Base-by-base conservation (phyloP, 345 rosid species). In the Cardiospermum halicacabum region DNA sequence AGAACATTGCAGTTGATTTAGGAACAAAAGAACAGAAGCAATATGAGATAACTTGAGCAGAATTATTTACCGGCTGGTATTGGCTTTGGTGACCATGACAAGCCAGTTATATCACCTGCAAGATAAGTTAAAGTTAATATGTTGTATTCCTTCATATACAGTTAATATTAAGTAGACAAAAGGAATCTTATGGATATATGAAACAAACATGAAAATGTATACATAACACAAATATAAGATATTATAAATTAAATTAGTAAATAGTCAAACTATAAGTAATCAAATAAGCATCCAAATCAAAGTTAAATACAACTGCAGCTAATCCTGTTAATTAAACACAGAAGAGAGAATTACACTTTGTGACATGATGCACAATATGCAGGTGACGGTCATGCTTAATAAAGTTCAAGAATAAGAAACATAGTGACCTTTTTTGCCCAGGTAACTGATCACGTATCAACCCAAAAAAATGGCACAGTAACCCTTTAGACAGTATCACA, bases 61-160 rank as follows among this genome's bases (percentile, higher is more conserved):
- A 24, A 51, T 47, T 53, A 76, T 75, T 75, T 85, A 91, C 99
- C 97, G 30, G 66, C 70, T 58, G 82, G 73, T 31, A 89, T 68
- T 40, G 86, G 50, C 77, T 76, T 87, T 1, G 92, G 96, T 28
- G 96, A 73, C 97, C 97, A 89, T 11, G 85, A 67, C 28, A 85
- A 75, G 83, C 89, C 78, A 47, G 93, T 94, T 67, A 94, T 87
- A 40, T 87, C 91, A 74, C 93, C 96, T 94, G 85, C 84, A 78
- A 40, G 18, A 63, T 28, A 54, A 34, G 7, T 30, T 18, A 13
- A 28, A 9, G 49, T 72, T 42, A 69, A 67, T 37, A 6, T 24
- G 30, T n/a, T n/a, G n/a, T n/a, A n/a, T n/a, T n/a, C n/a, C n/a
- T n/a, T n/a, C n/a, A n/a, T n/a, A n/a, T 18, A 13, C 24, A 9